These are phyloP conservation scores for Actinomucor elegans DNA, from an alignment of 371 early-diverging fungal genomes.

Conservation along the genomic window DNA sequence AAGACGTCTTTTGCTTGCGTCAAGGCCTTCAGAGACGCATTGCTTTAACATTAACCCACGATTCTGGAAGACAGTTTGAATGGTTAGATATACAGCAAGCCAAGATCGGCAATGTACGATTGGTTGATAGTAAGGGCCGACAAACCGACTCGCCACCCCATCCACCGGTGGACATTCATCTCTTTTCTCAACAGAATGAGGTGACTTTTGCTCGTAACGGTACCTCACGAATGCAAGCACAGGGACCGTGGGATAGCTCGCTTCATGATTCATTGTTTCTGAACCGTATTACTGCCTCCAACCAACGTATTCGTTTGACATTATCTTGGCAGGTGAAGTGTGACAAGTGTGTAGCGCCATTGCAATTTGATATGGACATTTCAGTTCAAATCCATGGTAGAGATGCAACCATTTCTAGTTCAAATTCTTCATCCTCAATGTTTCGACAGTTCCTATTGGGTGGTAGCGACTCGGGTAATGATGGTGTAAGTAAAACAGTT, in stretches of 20 bases:
- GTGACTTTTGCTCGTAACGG: conserved; percentile 47
- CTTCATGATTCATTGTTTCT: conserved; percentile 73
- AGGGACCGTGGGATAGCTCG: conserved; percentile 83
- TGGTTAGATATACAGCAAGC: conserved; percentile 50
- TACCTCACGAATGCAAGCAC: conserved; percentile 38
- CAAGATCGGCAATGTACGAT: conserved; percentile 61
- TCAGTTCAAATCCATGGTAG: conserved; percentile 51
- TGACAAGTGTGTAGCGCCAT: conserved; percentile 45
- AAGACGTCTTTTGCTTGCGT: conserved; percentile 58
- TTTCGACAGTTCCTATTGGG: conserved; percentile 33
- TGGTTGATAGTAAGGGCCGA: conserved; percentile 65
- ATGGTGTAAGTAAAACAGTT: conserved; percentile 12
- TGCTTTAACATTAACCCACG: conserved; percentile 61
- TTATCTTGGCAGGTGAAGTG: conserved; percentile 53
- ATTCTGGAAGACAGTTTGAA: conserved; percentile 61
- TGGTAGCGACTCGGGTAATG: not conserved
- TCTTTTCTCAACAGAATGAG: conserved; percentile 36
- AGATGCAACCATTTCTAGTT: conserved; percentile 11
- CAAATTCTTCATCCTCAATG: conserved; percentile 31
- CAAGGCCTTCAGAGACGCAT: conserved; percentile 83
- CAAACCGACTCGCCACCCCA: conserved; percentile 46
- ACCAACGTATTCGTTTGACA: conserved; percentile 52
- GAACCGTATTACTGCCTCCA: conserved; percentile 66
- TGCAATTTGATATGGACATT: conserved; percentile 56
- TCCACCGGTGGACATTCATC: conserved; percentile 34